These are phyloP conservation scores for Turnera subulata DNA, from an alignment of 345 rosid genomes.

Conservation along the genomic window DNA sequence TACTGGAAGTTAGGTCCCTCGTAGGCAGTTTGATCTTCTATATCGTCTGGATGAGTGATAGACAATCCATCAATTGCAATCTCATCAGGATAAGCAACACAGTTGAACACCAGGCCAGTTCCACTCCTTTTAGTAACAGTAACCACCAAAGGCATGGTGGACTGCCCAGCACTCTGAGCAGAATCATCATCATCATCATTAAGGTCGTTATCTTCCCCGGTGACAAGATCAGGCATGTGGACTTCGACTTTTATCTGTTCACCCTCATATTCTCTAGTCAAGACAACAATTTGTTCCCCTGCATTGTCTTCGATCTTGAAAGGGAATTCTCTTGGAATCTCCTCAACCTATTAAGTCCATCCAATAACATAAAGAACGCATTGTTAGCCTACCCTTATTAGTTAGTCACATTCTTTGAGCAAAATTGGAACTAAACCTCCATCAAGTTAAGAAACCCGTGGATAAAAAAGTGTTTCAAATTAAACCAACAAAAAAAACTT, in stretches of 20 bases:
- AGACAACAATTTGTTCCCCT: conserved; percentile 50
- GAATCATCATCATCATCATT: conserved; percentile 32
- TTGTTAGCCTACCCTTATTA: too few species aligned
- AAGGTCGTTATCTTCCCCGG: conserved; percentile 43
- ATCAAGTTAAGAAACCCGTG: not conserved
- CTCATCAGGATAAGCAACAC: conserved; percentile 64
- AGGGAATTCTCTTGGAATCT: conserved; percentile 60
- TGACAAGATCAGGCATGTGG: conserved; percentile 84
- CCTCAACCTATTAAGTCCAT: conserved; percentile 43
- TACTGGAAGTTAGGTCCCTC: conserved; percentile 88
- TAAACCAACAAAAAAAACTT: not conserved
- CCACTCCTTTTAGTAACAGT: conserved; percentile 58
- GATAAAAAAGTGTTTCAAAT: not conserved
- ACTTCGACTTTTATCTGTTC: conserved; percentile 70
- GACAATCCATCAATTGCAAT: conserved; percentile 57
- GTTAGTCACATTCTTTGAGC: not conserved
- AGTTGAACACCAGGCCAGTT: conserved; percentile 53
- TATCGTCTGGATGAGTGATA: conserved; percentile 42
- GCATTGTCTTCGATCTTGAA: conserved; percentile 70
- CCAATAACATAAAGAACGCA: not conserved
- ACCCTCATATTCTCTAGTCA: conserved; percentile 66
- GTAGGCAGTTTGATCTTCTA: conserved; percentile 57
- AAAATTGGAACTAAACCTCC: not conserved
- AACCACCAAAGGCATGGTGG: conserved; percentile 62
- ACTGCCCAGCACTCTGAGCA: conserved; percentile 38